Evolutionary conservation across 1,284 basidiomycete genomes (phyloP).

Genomic region (Leucoagaricus sp.): DNA sequence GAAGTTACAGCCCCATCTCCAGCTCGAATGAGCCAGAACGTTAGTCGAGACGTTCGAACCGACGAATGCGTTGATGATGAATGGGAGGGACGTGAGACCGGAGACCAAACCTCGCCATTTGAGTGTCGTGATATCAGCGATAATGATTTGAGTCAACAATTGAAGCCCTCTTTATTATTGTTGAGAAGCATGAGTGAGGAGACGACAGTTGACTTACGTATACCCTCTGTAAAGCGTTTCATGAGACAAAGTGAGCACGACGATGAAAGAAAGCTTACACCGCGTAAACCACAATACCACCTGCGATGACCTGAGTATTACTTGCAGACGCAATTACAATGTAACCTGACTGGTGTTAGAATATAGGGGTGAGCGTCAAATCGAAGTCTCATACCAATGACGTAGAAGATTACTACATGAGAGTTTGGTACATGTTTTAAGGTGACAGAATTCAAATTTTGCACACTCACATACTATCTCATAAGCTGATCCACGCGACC

Average conservation of each 20-base stretch:
- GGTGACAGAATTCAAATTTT: background rate
- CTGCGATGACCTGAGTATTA: constrained; percentile 49
- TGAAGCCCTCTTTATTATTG: constrained; percentile 50
- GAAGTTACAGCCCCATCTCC: constrained; percentile 75
- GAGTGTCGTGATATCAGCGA: constrained; percentile 80
- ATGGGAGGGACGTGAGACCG: constrained; percentile 66
- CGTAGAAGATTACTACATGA: constrained; percentile 55
- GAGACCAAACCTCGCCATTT: constrained; percentile 78
- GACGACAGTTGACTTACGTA: constrained; percentile 28
- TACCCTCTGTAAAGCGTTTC: constrained; percentile 43
- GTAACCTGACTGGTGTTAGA: constrained; percentile 45
- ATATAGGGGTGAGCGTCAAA: constrained; percentile 20
- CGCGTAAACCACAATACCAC: constrained; percentile 60
- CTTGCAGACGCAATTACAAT: constrained; percentile 68
- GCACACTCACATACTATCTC: constrained; percentile 60
- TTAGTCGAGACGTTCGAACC: constrained; percentile 68
- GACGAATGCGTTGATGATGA: constrained; percentile 69
- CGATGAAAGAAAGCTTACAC: constrained; percentile 36
- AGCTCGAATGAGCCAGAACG: constrained; percentile 55
- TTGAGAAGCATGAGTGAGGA: background rate
- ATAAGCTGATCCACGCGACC: constrained; percentile 60
- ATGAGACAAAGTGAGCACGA: background rate
- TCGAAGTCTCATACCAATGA: constrained; percentile 35
- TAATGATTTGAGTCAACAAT: constrained; percentile 73
- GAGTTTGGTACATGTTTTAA: background rate